Evolutionary conservation across 352 stramenopile genomes (phyloP).

Genomic region (Phytophthora tubulina): DNA sequence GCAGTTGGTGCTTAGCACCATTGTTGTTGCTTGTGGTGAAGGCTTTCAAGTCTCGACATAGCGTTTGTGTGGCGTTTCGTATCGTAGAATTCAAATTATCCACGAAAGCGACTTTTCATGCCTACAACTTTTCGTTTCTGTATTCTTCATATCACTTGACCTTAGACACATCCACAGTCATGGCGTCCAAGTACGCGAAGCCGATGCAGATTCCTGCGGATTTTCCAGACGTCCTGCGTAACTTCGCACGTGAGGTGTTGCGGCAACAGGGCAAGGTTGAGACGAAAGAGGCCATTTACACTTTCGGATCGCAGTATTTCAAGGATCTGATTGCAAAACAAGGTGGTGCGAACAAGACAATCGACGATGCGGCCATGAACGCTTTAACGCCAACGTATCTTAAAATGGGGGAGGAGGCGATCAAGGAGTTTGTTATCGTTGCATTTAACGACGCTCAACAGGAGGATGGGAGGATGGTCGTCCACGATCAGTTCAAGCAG

Average conservation of each 20-base stretch:
- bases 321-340: constrained; percentile 62
- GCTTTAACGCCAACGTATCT: constrained; percentile 60
- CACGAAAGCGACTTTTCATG: too few species aligned
- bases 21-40: not conserved
- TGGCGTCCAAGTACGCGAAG: constrained; percentile 90
- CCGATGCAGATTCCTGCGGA: constrained; percentile 73
- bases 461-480: constrained; percentile 51
- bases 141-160: too few species aligned
- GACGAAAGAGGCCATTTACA: constrained; percentile 81
- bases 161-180: constrained; percentile 18
- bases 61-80: constrained; percentile 14
- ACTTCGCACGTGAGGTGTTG: constrained; percentile 84
- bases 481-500: constrained; percentile 57
- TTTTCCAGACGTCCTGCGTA: constrained; percentile 79
- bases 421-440: constrained; percentile 56
- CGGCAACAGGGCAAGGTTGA: constrained; percentile 86
- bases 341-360: constrained; percentile 21
- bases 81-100: constrained; percentile 2
- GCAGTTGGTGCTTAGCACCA: too few species aligned
- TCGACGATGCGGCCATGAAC: constrained; percentile 19
- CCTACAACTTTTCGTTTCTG: too few species aligned
- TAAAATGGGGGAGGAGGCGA: constrained; percentile 66
- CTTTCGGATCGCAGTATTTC: constrained; percentile 81
- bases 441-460: constrained; percentile 59
- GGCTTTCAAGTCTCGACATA: not conserved